Base-by-base conservation (phyloP, 805 yeast genomes). In the Suhomyces vadensis region DNA sequence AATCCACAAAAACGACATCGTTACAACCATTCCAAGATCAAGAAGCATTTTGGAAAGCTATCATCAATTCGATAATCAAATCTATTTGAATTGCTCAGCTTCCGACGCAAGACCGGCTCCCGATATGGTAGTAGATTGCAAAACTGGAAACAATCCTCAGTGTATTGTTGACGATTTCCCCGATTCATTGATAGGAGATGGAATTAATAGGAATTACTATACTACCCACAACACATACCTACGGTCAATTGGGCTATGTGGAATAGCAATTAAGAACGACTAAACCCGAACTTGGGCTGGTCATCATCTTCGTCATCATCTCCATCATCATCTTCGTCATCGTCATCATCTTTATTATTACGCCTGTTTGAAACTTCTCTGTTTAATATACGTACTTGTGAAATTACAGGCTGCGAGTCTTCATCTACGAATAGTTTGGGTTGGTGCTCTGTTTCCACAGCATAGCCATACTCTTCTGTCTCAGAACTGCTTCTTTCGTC, bases 211-310 rank as follows among this genome's bases (percentile, higher is more conserved):
- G 20, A 27, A 44, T 21, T 51, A 64, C 53, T 57, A 63, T 41
- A 59, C 59, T 25, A 60, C 54, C 26, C 75, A 70, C 48, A 63
- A 60, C 25, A 64, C 69, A 7, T 71, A 71, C 46, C 69, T 71
- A 44, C 58, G 75, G 37, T 56, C 48, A 23, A 43, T 70, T 56
- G 74, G 74, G 0, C 17, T 37, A n/a, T 44, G 48, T 35, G 43
- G 48, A 3, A 24, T 39, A 25, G 27, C 22, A 6, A 37, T 31
- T 23, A 39, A n/a, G n/a, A n/a, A 16, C 31, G 26, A 27, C 60
- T 54, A 42, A 67, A 67, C 21, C 67, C 63, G 51, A 67, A 67
- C 44, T 53, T 61, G 10, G 69, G 70, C 42, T 60, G 58, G 22
- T 57, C 68, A 46, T 61, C 65, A 47, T 59, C 63, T 37, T 57